A percentile compares a stretch with the other conserved stretches of the same genome.
phyloP scores from a whole-genome alignment of 2,329 filamentous ascomycete genomes.

The Pseudocercospora fijiensis region DNA sequence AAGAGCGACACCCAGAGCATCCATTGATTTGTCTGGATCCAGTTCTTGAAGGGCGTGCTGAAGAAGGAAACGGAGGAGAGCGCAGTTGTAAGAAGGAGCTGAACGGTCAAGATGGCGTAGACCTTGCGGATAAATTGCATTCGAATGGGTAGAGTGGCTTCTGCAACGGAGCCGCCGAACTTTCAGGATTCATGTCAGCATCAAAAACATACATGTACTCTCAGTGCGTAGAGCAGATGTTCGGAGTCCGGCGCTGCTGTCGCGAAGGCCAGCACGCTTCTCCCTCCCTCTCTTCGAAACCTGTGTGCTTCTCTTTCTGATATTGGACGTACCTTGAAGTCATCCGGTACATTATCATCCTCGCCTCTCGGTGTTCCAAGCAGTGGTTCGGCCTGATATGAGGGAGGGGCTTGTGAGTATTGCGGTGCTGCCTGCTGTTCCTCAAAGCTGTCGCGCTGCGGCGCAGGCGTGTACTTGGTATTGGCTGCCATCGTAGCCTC shows the following conservation, averaged over 20 bases:
- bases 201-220: no score
- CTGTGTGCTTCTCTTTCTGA: neutral
- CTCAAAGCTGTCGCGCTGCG: slow-evolving; percentile 83
- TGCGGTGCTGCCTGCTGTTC: slow-evolving; percentile 54
- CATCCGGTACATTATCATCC: slow-evolving; percentile 89
- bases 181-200: slow-evolving; percentile 40
- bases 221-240: neutral
- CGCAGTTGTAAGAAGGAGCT: slow-evolving; percentile 79
- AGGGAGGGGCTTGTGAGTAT: slow-evolving; percentile 78
- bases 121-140: slow-evolving; percentile 84
- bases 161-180: slow-evolving; percentile 91
- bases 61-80: slow-evolving; percentile 85
- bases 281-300: neutral
- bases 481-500: slow-evolving; percentile 64
- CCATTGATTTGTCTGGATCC: slow-evolving; percentile 82
- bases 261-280: neutral
- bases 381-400: slow-evolving; percentile 68
- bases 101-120: slow-evolving; percentile 94
- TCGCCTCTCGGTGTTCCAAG: slow-evolving; percentile 68
- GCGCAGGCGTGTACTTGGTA: slow-evolving; percentile 78
- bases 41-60: slow-evolving; percentile 71
- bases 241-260: neutral
- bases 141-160: slow-evolving; percentile 84
- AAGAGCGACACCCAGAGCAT: slow-evolving; percentile 86
- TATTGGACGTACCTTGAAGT: slow-evolving; percentile 72